Evolutionary conservation across 1,284 basidiomycete genomes (phyloP), one percentile per base, ranked within the genome.

Genomic region (Malassezia equina): DNA sequence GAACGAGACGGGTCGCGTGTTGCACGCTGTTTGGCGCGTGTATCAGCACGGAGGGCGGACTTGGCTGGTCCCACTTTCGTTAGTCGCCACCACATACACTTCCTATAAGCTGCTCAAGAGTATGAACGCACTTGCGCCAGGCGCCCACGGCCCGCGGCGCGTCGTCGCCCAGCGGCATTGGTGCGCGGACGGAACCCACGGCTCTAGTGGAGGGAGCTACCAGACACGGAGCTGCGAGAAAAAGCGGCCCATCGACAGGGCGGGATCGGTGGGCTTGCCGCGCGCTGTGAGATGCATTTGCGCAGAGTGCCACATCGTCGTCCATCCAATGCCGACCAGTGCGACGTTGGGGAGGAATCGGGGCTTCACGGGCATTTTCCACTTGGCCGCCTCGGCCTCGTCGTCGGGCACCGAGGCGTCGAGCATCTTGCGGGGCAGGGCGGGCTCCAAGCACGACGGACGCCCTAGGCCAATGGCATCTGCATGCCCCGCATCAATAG

Each of bases 401-500:
- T 23, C 43, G 45, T 57, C 55, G 9, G 49, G 44, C 24, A 57
- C 33, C 12, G 24, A 12, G 1, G 43, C 4, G 41, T 57, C 50
- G 23, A 52, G 25, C 19, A 57, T 13, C 28, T 17, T 24, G 15
- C n/a, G 23, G 15, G 55, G 55, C 21, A 57, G 55, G 23, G 42
- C 29, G 7, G 55, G 55, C 25, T 47, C 29, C n/a, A 52, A 17
- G 19, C 32, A 23, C 15, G 55, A 42, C 7, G 55, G 40, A 17
- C 55, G 55, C 9, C 41, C 55, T 3, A 57, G 24, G 34, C 55
- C 55, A 23, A 57, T 31, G 8, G 29, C 55, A 25, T 52, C 51
- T 7, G 50, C 45, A 15, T 25, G 27, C 17, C 49, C 55, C 13
- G 33, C 24, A 7, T 13, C 9, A 19, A 77, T 40, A 8, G 81